Evolutionary conservation across 805 yeast genomes (phyloP).

Genomic region (Candida pseudoglaebosa): DNA sequence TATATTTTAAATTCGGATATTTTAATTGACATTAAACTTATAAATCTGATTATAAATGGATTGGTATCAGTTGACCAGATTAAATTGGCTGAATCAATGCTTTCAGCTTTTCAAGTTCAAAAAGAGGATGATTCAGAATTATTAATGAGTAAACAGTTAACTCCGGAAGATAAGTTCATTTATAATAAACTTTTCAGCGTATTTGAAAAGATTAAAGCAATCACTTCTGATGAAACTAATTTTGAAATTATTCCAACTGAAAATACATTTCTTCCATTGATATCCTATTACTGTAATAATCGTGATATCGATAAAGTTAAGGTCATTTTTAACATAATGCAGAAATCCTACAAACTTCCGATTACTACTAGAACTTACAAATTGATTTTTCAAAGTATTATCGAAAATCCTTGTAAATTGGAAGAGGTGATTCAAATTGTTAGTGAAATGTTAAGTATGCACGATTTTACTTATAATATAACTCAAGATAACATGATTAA

Average conservation of each 20-base stretch:
- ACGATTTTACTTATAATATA: conserved; percentile 11
- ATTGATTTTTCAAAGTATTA: conserved; percentile 16
- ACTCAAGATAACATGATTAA: conserved; percentile 8
- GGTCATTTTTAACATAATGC: conserved; percentile 16
- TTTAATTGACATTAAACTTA: conserved; percentile 15
- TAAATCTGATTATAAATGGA: conserved; percentile 16
- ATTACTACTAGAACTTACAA: conserved; percentile 28
- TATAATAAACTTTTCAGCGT: conserved; percentile 14
- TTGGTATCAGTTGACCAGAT: conserved; percentile 10
- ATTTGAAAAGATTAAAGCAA: conserved; percentile 13
- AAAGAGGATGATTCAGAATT: conserved; percentile 3
- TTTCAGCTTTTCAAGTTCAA: conserved; percentile 2
- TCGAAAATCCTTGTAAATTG: conserved; percentile 6
- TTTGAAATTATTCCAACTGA: conserved; percentile 20
- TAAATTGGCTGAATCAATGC: conserved; percentile 11
- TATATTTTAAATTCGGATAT: conserved; percentile 5
- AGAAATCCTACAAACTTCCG: conserved; percentile 22
- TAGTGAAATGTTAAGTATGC: conserved; percentile 12
- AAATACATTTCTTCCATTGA: conserved; percentile 21
- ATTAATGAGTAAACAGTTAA: conserved; percentile 6
- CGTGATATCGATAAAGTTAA: conserved; percentile 11
- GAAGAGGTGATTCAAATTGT: conserved; percentile 11
- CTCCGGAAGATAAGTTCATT: conserved; percentile 16
- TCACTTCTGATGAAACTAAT: conserved; percentile 10
- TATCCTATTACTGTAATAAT: conserved; percentile 13